Base-by-base conservation (phyloP, 2,329 filamentous ascomycete genomes). In the Phyllosticta paracitricarpa region DNA sequence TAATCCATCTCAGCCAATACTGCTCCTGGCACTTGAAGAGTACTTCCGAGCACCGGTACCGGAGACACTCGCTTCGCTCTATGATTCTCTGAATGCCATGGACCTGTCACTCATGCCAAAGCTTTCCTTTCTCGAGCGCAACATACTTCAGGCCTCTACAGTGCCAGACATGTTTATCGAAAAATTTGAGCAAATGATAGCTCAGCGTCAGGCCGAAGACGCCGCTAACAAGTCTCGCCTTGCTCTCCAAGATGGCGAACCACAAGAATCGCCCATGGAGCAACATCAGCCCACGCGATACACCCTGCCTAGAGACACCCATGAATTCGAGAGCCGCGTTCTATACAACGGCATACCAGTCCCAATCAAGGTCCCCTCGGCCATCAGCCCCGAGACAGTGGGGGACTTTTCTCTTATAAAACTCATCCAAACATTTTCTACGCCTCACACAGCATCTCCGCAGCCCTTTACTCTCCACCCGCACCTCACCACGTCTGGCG, bases 321-420 rank as follows among this genome's bases (percentile, higher is more conserved):
- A 99, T 74, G 94, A 99, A 74, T 97, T 96, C 70, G 94, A 97
- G 77, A 95, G 90, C 66, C 91, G 87, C 69, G 91, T 99, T 68
- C 84, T 93, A 71, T 99, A 99, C 78, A 96, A 97, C 76, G 91
- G 91, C 65, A 94, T 97, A 61, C 93, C 93, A 0, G 93, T 99
- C 28, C 94, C 94, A 1, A 91, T 99, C 77, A 97, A 97, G 76
- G 88, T 99, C 7, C 94, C 94, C 0, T 92, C 93, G 3, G 92
- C 94, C 10, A 84, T 96, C 62, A 93, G 92, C 78, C 90, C 92
- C 1, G 94, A 99, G 78, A 97, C 90, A 0, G 94, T 99, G 17
- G 94, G 94, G 64, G 94, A 99, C 76, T 99, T 99, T 71, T 97
- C 92, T 48, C 82, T 99, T 62, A 89, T 99, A 76, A 97, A 97